These are phyloP conservation scores for Cucumis sativus DNA, from an alignment of 306 rosid species.

Conservation along the genomic window Cucumber_9930_V3 NC_026655.2:15570001-15570500, in stretches of 20 bases:
- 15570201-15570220: conserved; percentile 3
- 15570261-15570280: conserved; percentile 28
- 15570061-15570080: conserved; percentile 49
- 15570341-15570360: conserved; percentile 47
- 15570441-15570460: not conserved
- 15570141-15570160: conserved; percentile 27
- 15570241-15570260: conserved; percentile 44
- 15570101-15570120: conserved; percentile 32
- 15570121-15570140: conserved; percentile 17
- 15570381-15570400: conserved; percentile 38
- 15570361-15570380: conserved; percentile 82
- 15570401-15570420: conserved; percentile 9
- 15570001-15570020: not conserved
- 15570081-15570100: conserved; percentile 28
- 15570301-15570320: conserved; percentile 48
- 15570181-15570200: not conserved
- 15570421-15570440: not conserved
- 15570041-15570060: conserved; percentile 42
- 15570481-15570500: not conserved
- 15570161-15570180: conserved; percentile 58
- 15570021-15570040: conserved; percentile 50
- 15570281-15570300: conserved; percentile 37
- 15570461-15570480: not conserved
- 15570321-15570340: conserved; percentile 64
- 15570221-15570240: conserved; percentile 10